Base-by-base conservation (phyloP, 805 yeast species). In the Kluyveromyces aestuarii region DNA sequence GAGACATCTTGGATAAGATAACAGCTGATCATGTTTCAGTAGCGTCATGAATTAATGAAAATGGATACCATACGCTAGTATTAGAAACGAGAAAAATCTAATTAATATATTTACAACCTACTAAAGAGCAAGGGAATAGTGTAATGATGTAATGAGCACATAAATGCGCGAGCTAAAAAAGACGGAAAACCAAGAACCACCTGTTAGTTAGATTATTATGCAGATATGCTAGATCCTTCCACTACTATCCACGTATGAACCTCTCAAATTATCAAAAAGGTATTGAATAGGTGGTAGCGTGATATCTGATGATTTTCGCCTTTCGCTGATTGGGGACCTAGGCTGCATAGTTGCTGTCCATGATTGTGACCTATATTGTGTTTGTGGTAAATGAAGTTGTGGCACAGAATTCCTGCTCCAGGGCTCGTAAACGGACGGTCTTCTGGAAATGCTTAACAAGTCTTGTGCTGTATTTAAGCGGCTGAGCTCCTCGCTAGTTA, bases 401-500 rank as follows among this genome's bases (percentile, higher is more conserved):
- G 45, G 39, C 16, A 43, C 45, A 6, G 36, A 33, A 13, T 39
- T 27, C 27, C 4, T 37, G 27, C 16, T 37, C 16, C 38, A 33
- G 27, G 9, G 14, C 8, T 43, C 45, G 21, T 43, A 33, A 27
- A 27, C 27, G 8, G 45, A 43, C 10, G 37, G 39, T 33, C 48
- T 37, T 16, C 52, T 48, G 8, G 52, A 50, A 8, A 50, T 45
- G 30, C 45, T 38, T 37, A 50, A 35, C 36, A 50, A 41, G 41
- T 50, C 48, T 27, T 50, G 48, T 16, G 52, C 45, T 11, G 45
- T 43, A 36, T 43, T 33, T 27, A 43, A 36, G 27, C 45, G 33
- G 18, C 33, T 27, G 9, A 21, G 14, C 36, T 43, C 45, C 16
- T 43, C 45, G 39, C 39, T 43, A 36, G 45, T 35, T 11, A 19